Conservation (phyloP, 768 basidiomycete genomes). For the Leccinum incarnatum region DNA sequence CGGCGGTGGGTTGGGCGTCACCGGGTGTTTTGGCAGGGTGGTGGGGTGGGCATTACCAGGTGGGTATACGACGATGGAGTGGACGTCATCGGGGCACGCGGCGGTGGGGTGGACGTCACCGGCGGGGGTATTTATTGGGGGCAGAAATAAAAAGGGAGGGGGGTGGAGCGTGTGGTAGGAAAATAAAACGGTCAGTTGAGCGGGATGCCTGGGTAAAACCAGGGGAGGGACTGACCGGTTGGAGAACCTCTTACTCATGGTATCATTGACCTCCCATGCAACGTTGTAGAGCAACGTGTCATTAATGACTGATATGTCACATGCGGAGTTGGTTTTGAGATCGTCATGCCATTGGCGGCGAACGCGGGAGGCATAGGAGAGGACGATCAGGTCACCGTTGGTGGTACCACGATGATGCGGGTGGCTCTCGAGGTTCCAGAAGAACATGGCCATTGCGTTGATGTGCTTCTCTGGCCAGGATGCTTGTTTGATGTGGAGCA, state of each 20-base stretch:
- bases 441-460: background rate
- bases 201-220: too few species aligned
- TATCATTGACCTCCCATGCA: background rate
- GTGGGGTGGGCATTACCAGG: too few species aligned
- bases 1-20: too few species aligned
- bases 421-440: background rate
- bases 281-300: background rate
- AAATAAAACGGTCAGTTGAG: too few species aligned
- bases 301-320: background rate
- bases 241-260: background rate
- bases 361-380: background rate
- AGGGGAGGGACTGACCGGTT: too few species aligned
- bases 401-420: background rate
- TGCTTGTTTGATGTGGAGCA: background rate
- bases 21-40: too few species aligned
- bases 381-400: background rate
- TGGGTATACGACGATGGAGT: too few species aligned
- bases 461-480: background rate
- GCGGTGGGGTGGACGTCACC: too few species aligned
- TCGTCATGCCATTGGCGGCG: background rate
- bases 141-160: too few species aligned
- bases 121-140: too few species aligned
- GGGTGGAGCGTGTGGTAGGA: too few species aligned
- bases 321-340: background rate
- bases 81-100: too few species aligned